Base-by-base conservation (phyloP, 495 filamentous ascomycete species). In the Neurospora sp. region DNA sequence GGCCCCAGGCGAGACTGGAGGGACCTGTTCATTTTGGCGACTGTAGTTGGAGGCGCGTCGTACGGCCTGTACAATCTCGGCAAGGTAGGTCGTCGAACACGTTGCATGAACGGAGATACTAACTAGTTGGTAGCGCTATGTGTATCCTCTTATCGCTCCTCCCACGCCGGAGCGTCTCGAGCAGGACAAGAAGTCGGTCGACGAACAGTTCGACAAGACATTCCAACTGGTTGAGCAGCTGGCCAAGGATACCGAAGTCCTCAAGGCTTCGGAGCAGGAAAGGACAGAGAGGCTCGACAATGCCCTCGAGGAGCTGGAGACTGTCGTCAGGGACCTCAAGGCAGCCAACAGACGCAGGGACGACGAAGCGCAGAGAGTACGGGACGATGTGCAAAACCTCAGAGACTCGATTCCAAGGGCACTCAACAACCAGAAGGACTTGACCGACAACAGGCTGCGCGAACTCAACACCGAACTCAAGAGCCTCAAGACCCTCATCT, bases 21-120 rank as follows among this genome's bases (percentile, higher is more conserved):
- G 68, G 96, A 99, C 77, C 98, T 93, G 92, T 99, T 98, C 79
- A 97, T 98, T 75, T 93, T 97, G 92, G 94, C 94, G 9, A 98
- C 94, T 0, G 91, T 97, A 9, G 90, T 95, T 74, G 91, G 92
- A 53, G 93, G 93, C 45, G 90, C 96, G 4, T 86, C 92, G 8
- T 97, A 96, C 77, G 94, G 93, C 3, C 80, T 96, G n/a, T 98
- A 94, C 79, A 88, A 89, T 76, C 87, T 97, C 10, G 90, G 93
- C 72, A 97, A 97, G 88, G 92, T 92, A 80, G 12, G 77, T 10
- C 39, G 20, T 6, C 8, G 7, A 37, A 68, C 14, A 39, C n/a
- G n/a, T 39, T 45, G 45, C 70, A 10, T 42, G 0, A 20, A 22
- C 38, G 59, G 70, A 18, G 27, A 38, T 20, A 22, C 73, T 82